Percentiles rank a stretch among this genome's conserved stretches.
Evolutionary conservation across 371 early-diverging fungal species (phyloP).

Genomic region (Dinochytrium kinnereticum): DNA sequence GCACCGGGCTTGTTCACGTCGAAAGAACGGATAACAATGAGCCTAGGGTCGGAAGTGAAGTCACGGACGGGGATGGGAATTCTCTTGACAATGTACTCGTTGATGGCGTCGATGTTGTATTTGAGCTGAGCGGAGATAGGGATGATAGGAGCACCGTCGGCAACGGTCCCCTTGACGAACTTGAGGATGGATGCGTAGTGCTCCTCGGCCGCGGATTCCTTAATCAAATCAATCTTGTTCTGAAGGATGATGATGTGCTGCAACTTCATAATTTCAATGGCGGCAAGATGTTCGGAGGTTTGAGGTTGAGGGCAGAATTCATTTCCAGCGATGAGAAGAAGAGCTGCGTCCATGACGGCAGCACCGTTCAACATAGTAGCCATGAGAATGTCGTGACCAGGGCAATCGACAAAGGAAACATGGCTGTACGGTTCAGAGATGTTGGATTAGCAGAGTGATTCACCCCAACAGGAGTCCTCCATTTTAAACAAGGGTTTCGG

Average conservation of each 20-base stretch:
- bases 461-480: background rate
- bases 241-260: slow-evolving; percentile 98
- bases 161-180: slow-evolving; percentile 96
- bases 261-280: slow-evolving; percentile 99
- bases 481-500: too few relatives aligned
- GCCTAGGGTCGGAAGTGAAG: slow-evolving; percentile 87
- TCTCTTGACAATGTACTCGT: slow-evolving; percentile 98
- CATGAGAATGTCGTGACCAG: slow-evolving; percentile 99
- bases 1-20: slow-evolving; percentile 99
- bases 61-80: slow-evolving; percentile 98
- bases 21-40: slow-evolving; percentile 99
- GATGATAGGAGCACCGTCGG: slow-evolving; percentile 97
- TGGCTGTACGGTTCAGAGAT: slow-evolving; percentile 67
- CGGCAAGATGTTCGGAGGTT: slow-evolving; percentile 99
- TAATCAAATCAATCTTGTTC: slow-evolving; percentile 99
- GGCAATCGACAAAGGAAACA: slow-evolving; percentile 99
- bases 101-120: slow-evolving; percentile 99
- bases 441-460: background rate
- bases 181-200: slow-evolving; percentile 95
- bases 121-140: slow-evolving; percentile 99
- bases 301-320: slow-evolving; percentile 99
- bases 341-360: slow-evolving; percentile 99
- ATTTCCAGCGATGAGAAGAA: slow-evolving; percentile 99
- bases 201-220: slow-evolving; percentile 93
- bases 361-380: slow-evolving; percentile 99